phyloP scores from a whole-genome alignment of 2,329 filamentous ascomycete genomes.

The Pseudogymnoascus sp. region DNA sequence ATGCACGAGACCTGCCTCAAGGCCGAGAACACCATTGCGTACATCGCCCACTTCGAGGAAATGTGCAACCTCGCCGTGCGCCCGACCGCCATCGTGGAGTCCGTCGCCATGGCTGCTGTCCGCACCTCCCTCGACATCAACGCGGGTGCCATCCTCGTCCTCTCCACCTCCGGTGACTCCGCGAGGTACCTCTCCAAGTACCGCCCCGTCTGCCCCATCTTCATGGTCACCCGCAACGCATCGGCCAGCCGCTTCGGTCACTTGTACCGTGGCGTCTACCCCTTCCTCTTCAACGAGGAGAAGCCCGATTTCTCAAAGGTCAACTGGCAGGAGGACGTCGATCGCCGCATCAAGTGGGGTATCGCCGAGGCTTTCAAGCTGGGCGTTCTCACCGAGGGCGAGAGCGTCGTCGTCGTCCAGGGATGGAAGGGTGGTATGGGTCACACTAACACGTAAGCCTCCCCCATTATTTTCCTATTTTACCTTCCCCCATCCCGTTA shows the following conservation, averaged over 20 bases:
- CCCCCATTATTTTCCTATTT: not conserved
- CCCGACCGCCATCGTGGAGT: slow-evolving; percentile 83
- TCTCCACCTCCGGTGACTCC: not conserved
- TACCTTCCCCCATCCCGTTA: not conserved
- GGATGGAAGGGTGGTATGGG: slow-evolving; percentile 89
- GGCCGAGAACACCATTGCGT: slow-evolving; percentile 94
- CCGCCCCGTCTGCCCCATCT: slow-evolving; percentile 91
- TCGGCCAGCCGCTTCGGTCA: slow-evolving; percentile 84
- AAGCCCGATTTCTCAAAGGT: slow-evolving; percentile 92
- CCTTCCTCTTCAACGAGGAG: slow-evolving; percentile 84
- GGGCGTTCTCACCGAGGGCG: slow-evolving; percentile 62
- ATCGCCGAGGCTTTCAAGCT: slow-evolving; percentile 81
- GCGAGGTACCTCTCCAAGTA: not conserved
- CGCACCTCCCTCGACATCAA: slow-evolving; percentile 93
- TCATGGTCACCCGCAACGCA: slow-evolving; percentile 92
- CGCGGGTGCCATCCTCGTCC: slow-evolving; percentile 67
- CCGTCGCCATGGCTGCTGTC: slow-evolving; percentile 93
- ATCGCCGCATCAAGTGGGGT: slow-evolving; percentile 95
- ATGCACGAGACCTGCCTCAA: slow-evolving; percentile 98
- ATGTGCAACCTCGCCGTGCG: slow-evolving; percentile 74
- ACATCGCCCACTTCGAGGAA: slow-evolving; percentile 95
- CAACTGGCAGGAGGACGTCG: slow-evolving; percentile 99
- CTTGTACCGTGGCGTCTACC: slow-evolving; percentile 95
- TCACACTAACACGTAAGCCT: slow-evolving; percentile 66
- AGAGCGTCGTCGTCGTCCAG: slow-evolving; percentile 75